Base-by-base conservation (phyloP, 306 rosid genomes). In the Trifolium dubium region DNA sequence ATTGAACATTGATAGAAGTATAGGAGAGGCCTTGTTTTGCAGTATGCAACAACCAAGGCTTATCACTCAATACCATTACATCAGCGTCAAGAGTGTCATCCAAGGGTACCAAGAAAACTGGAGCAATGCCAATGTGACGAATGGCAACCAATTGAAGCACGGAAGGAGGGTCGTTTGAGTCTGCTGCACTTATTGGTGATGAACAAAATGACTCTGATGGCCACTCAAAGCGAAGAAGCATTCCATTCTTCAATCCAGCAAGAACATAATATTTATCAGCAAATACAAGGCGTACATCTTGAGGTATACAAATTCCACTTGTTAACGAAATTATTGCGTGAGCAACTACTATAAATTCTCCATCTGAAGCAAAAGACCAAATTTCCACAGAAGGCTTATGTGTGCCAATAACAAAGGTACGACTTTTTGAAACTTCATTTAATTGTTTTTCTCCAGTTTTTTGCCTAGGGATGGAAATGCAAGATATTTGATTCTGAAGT, bases 211-310 rank as follows among this genome's bases (percentile, higher is more conserved):
- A 73, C 49, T 84, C 86, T 32, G 78, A 82, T 5, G 96, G 97
- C 93, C 95, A 93, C 78, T 90, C 97, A 74, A 93, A 93, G 44
- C 98, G 92, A 80, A 93, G 96, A 49, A 93, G 84, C 96, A 93
- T 89, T 66, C 96, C 98, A 77, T 90, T 93, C 89, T 96, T 88
- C 83, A 93, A 81, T 46, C 98, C 98, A 64, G 90, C 86, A 70
- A 93, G 90, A 68, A 93, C 77, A 83, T 93, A 93, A 65, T 79
- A 82, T 79, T 84, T 85, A 64, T 85, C 92, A 76, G 86, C 93
- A 69, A 66, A 85, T 72, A 93, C 97, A 85, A 93, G 93, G 74
- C 87, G 79, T 69, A 89, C 98, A 73, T 90, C 97, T 83, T 90
- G 93, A 81, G 96, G 98, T 72, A 93, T 82, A 83, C 97, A 90